phyloP scores from a whole-genome alignment of 192 early-diverging fungal genomes.

The Podila epicladia region DNA sequence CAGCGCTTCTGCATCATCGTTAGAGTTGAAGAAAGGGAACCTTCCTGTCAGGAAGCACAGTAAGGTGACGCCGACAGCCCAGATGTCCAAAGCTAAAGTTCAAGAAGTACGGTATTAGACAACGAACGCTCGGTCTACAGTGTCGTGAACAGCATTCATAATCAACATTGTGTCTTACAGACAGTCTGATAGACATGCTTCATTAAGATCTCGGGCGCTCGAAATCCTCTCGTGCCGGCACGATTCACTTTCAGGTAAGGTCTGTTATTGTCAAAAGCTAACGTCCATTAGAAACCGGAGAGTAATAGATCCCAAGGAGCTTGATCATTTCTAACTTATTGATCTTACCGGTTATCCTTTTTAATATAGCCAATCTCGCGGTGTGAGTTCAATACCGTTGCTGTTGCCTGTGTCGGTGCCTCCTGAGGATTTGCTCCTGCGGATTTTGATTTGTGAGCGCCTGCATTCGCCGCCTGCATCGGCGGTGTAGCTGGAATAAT shows the following conservation, averaged over 20 bases:
- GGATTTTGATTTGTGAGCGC: neutral
- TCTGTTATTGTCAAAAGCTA: constrained; percentile 48
- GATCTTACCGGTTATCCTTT: constrained; percentile 63
- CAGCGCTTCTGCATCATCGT: constrained; percentile 86
- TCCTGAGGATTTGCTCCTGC: neutral
- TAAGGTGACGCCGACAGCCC: constrained; percentile 92
- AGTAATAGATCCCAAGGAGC: too few relatives aligned
- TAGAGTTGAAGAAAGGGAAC: constrained; percentile 92
- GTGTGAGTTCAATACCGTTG: constrained; percentile 3
- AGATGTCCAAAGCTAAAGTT: constrained; percentile 83
- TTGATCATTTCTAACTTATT: too few relatives aligned
- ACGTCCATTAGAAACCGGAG: neutral
- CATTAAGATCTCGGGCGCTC: constrained; percentile 93
- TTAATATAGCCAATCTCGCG: constrained; percentile 57
- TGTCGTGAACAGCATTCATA: neutral
- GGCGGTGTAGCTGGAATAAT: too few relatives aligned
- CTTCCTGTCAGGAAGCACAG: constrained; percentile 80
- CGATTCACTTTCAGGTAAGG: constrained; percentile 79
- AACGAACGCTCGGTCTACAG: too few relatives aligned
- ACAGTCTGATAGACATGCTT: constrained; percentile 80
- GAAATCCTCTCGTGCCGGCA: constrained; percentile 92
- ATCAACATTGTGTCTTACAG: constrained; percentile 52
- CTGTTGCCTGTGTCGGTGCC: neutral
- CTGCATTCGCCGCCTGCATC: too few relatives aligned
- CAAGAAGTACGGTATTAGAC: neutral